A percentile compares a stretch with the other conserved stretches of the same genome.
These are phyloP conservation scores for Plasmodium knowlesi DNA, from an alignment of 169 alveolate species.

Conservation along the genomic window DNA sequence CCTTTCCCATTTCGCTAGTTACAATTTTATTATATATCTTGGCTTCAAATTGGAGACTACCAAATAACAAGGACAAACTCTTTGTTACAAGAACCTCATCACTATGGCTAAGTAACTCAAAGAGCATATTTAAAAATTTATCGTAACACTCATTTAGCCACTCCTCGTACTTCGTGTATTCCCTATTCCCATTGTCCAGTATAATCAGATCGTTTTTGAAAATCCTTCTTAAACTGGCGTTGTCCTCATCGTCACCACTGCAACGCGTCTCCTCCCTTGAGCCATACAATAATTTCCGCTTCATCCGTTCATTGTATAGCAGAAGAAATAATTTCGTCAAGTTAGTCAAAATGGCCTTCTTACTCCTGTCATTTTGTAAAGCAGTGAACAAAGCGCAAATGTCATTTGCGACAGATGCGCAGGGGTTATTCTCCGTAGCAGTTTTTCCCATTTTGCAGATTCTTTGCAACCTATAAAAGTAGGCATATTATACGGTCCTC, in stretches of 20 bases:
- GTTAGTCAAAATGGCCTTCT: constrained; percentile 27
- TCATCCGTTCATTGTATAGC: constrained; percentile 55
- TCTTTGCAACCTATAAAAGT: background rate
- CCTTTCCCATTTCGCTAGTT: background rate
- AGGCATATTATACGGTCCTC: background rate
- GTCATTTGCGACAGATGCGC: constrained; percentile 3
- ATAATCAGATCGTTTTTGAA: constrained; percentile 37
- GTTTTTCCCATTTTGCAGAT: background rate
- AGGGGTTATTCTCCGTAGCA: background rate
- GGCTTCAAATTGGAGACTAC: constrained; percentile 51
- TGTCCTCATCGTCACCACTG: constrained; percentile 8
- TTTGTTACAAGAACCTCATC: constrained; percentile 71
- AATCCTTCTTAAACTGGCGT: constrained; percentile 13
- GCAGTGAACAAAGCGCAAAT: constrained; percentile 32
- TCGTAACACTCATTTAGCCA: constrained; percentile 73
- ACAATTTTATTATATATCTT: constrained; percentile 26
- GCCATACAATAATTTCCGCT: constrained; percentile 39
- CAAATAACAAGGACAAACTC: constrained; percentile 42
- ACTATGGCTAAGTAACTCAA: constrained; percentile 52
- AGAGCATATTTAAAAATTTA: constrained; percentile 44
- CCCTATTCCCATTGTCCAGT: background rate
- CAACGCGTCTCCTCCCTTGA: background rate
- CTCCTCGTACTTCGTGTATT: constrained; percentile 39
- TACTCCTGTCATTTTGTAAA: constrained; percentile 18
- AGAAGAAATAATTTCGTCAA: constrained; percentile 38